phyloP scores from a whole-genome alignment of 2,329 filamentous ascomycete species.

The Lasiodiplodia hormozganensis region DNA sequence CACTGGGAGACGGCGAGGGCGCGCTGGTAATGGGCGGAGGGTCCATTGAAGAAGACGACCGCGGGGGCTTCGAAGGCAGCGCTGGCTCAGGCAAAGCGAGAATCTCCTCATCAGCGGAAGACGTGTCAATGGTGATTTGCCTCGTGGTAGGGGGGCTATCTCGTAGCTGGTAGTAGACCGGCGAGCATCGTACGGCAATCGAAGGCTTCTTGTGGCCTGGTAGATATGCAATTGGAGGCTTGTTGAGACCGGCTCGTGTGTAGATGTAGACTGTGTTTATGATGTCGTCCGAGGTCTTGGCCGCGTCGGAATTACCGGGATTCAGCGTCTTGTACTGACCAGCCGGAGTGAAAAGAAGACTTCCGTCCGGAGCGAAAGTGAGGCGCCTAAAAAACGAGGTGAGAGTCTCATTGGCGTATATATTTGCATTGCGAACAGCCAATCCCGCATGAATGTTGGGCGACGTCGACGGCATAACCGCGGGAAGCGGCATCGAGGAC shows the following conservation, averaged over 20 bases:
- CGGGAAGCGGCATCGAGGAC: slow-evolving; percentile 83
- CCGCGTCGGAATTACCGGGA: slow-evolving; percentile 67
- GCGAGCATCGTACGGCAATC: slow-evolving; percentile 93
- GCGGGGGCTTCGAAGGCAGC: slow-evolving; percentile 61
- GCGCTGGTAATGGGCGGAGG: slow-evolving; percentile 72
- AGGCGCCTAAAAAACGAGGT: slow-evolving; percentile 96
- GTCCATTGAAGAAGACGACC: slow-evolving; percentile 76
- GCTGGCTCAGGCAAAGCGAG: slow-evolving; percentile 83
- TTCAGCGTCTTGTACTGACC: slow-evolving; percentile 91
- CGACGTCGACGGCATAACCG: slow-evolving; percentile 93
- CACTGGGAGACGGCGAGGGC: slow-evolving; percentile 57
- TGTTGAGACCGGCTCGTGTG: slow-evolving; percentile 93
- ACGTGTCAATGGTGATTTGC: slow-evolving; percentile 94
- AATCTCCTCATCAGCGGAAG: slow-evolving; percentile 83
- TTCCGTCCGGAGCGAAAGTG: slow-evolving; percentile 94
- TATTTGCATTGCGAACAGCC: slow-evolving; percentile 77
- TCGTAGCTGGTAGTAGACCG: slow-evolving; percentile 83
- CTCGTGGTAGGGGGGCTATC: slow-evolving; percentile 72
- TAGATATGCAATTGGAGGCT: slow-evolving; percentile 91
- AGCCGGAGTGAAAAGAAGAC: slow-evolving; percentile 89
- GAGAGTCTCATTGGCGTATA: slow-evolving; percentile 96
- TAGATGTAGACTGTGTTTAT: slow-evolving; percentile 99
- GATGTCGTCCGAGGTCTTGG: slow-evolving; percentile 80
- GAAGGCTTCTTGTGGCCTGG: slow-evolving; percentile 98
- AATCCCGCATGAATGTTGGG: slow-evolving; percentile 75